Conservation (phyloP, 495 filamentous ascomycete species). For the Xylaria intraflava region DNA sequence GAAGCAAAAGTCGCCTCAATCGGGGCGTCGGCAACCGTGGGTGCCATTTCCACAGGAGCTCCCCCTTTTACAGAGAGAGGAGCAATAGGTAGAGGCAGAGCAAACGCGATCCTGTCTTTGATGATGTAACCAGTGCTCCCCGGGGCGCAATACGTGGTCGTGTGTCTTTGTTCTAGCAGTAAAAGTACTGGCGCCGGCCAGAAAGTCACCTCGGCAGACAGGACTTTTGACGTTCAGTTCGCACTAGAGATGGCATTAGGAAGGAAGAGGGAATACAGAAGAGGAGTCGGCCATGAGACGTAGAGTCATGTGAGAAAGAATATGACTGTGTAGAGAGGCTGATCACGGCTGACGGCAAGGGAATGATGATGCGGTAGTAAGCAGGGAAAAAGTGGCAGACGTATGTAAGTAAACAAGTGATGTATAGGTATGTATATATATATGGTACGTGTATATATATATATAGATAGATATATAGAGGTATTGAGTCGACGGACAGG, state of each 20-base stretch:
- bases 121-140: background rate
- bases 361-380: no score
- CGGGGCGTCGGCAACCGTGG: background rate
- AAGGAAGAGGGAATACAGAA: background rate
- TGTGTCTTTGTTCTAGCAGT: background rate
- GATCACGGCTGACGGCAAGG: no score
- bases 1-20: constrained; percentile 15
- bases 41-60: constrained; percentile 3
- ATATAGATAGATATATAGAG: background rate
- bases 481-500: background rate
- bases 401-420: no score
- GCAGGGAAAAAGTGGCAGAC: no score
- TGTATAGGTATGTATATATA: background rate
- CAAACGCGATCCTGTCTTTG: background rate
- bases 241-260: background rate
- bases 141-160: background rate
- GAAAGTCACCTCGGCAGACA: background rate
- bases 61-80: background rate
- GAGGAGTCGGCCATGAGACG: background rate
- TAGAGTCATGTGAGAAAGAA: background rate
- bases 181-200: no score
- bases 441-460: background rate
- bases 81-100: background rate
- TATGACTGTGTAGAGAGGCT: no score
- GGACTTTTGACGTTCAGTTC: background rate